Conservation (phyloP, 2,329 filamentous ascomycete species). For the Aschersonia sp. region DNA sequence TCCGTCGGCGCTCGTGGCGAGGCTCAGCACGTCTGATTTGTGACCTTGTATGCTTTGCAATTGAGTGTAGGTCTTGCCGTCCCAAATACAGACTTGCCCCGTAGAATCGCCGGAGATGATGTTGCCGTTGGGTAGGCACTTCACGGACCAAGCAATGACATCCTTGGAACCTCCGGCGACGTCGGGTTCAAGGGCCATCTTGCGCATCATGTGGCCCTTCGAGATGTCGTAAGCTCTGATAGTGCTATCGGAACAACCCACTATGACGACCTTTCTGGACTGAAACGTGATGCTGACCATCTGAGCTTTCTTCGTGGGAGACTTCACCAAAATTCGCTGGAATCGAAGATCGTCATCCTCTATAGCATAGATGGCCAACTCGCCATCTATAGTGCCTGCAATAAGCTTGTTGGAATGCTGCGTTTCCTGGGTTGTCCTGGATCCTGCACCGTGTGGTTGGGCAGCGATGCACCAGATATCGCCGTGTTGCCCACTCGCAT, state of each 20-base stretch:
- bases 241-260: conserved; percentile 92
- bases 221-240: conserved; percentile 82
- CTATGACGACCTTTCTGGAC: conserved; percentile 65
- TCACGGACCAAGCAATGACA: conserved; percentile 86
- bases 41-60: conserved; percentile 76
- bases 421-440: conserved; percentile 12
- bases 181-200: conserved; percentile 75
- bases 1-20: conserved; percentile 72
- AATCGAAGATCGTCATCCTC: conserved; percentile 74
- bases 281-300: conserved; percentile 89
- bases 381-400: conserved; percentile 80
- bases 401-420: conserved; percentile 48
- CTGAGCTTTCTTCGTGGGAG: conserved; percentile 70
- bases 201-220: conserved; percentile 60
- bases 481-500: conserved; percentile 83
- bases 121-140: conserved; percentile 71
- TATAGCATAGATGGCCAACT: conserved; percentile 74
- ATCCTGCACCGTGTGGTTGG: conserved; percentile 41
- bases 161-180: conserved; percentile 65
- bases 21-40: conserved; percentile 76
- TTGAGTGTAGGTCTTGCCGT: conserved; percentile 81
- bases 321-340: conserved; percentile 58
- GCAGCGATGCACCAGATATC: conserved; percentile 94
- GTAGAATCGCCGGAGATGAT: conserved; percentile 93
- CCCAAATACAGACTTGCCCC: conserved; percentile 86